Evolutionary conservation across 805 yeast species (phyloP), one percentile per base, ranked within the genome.

Genomic region (Yamadazyma paraphyllophila): DNA sequence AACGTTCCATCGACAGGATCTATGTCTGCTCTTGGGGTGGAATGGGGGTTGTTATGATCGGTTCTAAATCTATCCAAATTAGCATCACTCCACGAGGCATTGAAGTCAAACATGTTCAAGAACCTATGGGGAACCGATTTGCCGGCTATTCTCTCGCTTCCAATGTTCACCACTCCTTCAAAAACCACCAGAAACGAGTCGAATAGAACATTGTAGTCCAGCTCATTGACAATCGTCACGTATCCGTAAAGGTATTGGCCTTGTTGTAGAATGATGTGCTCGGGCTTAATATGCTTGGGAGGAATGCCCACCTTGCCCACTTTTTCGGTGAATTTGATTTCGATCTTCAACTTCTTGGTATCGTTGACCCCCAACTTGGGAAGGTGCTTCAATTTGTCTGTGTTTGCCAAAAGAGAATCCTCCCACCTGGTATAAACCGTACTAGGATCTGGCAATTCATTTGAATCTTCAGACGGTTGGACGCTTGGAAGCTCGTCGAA

Each of bases 91-190:
- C 73, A 70, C 13, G 69, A 65, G 1, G 74, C 76, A 39, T 63
- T 63, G 50, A 67, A 69, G 46, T 70, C 76, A 52, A 65, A 68
- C 76, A 70, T 69, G 39, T 61, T 65, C 39, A 70, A 52, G 46
- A 67, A 68, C 46, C 20, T 54, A 54, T 7, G 54, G 26, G 58
- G 50, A 2, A 30, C 15, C n/a, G 43, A 52, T 41, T 41, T 44
- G 41, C 13, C 31, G 11, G 40, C 25, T 7, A 29, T 26, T 51
- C 57, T 26, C n/a, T 55, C 55, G 39, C 44, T 51, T 2, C 62
- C 63, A 41, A 64, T 53, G 1, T 61, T 58, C n/a, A 58, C 47
- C 14, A 51, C 50, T 2, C 74, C 76, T 50, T 70, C 74, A 14
- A 70, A 59, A 16, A 64, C 60, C 14, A 67, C 73, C 25, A 63